A percentile compares a stretch with the other conserved stretches of the same genome.
Conservation (phyloP, 2,329 filamentous ascomycete genomes). For the Sporothrix globosa region DNA sequence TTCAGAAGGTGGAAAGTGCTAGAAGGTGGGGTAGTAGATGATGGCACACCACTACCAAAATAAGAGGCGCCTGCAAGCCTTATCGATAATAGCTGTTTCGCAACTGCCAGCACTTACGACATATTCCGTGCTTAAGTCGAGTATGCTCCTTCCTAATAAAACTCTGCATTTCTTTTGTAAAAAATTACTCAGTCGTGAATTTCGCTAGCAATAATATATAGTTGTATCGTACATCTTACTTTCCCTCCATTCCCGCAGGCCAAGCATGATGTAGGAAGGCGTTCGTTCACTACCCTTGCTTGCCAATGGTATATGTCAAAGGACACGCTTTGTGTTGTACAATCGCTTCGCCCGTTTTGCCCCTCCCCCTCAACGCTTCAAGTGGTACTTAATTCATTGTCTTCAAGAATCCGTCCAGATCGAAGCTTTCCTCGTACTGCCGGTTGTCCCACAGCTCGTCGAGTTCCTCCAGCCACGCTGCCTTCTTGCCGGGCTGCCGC, state of each 20-base stretch:
- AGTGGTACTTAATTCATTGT: conserved; percentile 71
- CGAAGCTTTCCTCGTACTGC: conserved; percentile 98
- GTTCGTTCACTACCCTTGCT: background rate
- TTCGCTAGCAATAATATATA: conserved; percentile 20
- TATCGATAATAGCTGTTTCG: conserved; percentile 32
- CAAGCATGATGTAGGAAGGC: background rate
- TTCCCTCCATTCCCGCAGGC: background rate
- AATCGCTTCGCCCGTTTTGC: background rate
- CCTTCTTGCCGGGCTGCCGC: conserved; percentile 91
- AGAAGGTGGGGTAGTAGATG: conserved; percentile 30
- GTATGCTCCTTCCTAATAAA: background rate
- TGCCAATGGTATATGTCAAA: conserved; percentile 4
- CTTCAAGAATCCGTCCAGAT: conserved; percentile 91
- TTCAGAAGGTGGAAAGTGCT: conserved; percentile 28
- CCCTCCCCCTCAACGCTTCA: background rate
- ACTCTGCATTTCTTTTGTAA: background rate
- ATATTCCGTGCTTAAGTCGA: background rate
- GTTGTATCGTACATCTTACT: conserved; percentile 1
- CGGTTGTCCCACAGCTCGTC: conserved; percentile 96
- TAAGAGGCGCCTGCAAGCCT: conserved; percentile 6
- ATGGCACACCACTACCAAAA: background rate
- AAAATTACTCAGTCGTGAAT: conserved; percentile 8
- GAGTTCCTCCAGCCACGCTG: conserved; percentile 86
- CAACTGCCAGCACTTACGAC: background rate
- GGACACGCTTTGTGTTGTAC: conserved; percentile 10